A percentile compares a stretch with the other conserved stretches of the same genome.
Conservation (phyloP, 2,329 filamentous ascomycete genomes). For the Akanthomyces dipterigenus region DNA sequence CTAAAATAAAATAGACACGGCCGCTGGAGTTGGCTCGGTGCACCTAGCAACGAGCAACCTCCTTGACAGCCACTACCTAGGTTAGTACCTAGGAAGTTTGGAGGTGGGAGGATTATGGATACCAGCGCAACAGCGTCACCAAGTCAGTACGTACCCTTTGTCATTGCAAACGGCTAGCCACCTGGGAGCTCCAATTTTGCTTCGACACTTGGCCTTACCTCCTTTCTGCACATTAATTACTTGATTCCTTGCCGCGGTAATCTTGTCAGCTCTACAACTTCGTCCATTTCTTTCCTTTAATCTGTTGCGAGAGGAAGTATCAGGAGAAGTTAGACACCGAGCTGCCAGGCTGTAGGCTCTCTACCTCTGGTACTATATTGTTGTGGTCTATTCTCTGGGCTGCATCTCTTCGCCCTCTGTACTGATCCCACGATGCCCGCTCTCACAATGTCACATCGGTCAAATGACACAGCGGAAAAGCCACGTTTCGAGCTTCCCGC, state of each 20-base stretch:
- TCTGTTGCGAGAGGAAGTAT: neutral
- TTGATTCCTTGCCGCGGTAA: neutral
- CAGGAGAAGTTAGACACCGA: neutral
- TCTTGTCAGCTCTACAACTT: neutral
- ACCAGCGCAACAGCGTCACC: neutral
- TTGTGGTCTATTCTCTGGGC: neutral
- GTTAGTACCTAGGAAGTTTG: too few relatives aligned
- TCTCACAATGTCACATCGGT: conserved; percentile 2
- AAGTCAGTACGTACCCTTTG: neutral
- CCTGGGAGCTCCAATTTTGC: conserved; percentile 12
- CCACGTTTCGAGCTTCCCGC: conserved; percentile 49
- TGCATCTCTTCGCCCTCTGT: neutral
- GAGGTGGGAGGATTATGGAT: neutral
- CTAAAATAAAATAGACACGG: neutral
- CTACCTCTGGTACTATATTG: neutral
- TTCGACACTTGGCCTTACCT: conserved; percentile 9
- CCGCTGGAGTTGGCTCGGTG: neutral
- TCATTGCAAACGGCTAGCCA: conserved; percentile 10
- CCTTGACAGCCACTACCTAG: neutral
- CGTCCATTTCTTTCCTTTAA: neutral
- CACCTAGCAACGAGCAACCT: neutral
- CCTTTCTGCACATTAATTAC: conserved; percentile 6
- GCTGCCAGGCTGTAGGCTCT: neutral
- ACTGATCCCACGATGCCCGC: neutral
- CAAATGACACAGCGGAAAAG: conserved; percentile 15